phyloP scores from a whole-genome alignment of 2,329 filamentous ascomycete genomes.

The Colletotrichum incanum region DNA sequence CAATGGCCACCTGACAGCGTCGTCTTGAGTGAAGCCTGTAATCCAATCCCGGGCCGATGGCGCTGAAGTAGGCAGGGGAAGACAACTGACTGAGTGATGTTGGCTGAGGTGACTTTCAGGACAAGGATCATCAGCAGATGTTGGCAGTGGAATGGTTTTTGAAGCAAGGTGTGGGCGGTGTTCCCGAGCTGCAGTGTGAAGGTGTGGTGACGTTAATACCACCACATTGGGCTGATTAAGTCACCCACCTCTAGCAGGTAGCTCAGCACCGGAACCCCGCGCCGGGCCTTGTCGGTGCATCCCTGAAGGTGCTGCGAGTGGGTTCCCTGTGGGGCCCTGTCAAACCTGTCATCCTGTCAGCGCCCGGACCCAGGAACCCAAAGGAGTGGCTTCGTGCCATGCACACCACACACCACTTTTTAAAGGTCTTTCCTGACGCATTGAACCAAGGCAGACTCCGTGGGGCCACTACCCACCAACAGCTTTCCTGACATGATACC shows the following conservation, averaged over 20 bases:
- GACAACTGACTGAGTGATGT: not conserved
- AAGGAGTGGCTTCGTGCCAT: not conserved
- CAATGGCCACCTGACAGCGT: not conserved
- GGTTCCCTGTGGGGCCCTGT: slow-evolving; percentile 15
- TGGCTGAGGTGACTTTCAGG: slow-evolving; percentile 4
- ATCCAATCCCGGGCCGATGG: not conserved
- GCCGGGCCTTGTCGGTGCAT: slow-evolving; percentile 9
- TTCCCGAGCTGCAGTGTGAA: slow-evolving; percentile 1
- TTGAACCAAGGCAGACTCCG: not conserved
- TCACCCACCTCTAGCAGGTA: not conserved
- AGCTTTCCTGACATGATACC: not conserved
- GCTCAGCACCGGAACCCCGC: slow-evolving; percentile 32
- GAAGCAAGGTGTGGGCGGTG: slow-evolving; percentile 17
- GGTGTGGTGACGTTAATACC: slow-evolving; percentile 15
- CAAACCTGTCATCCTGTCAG: slow-evolving; percentile 27
- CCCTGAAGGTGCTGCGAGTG: slow-evolving; percentile 8
- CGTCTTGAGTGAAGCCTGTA: not conserved
- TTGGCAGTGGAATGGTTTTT: slow-evolving; percentile 27
- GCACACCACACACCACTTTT: slow-evolving; percentile 17
- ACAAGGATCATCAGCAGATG: slow-evolving; percentile 20
- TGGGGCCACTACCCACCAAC: slow-evolving; percentile 32
- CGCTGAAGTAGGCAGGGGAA: slow-evolving; percentile 1
- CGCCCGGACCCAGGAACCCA: slow-evolving; percentile 13
- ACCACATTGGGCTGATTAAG: not conserved
- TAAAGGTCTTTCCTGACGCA: not conserved